Base-by-base conservation (phyloP, 2,329 filamentous ascomycete genomes). In the Botrytis porri region DNA sequence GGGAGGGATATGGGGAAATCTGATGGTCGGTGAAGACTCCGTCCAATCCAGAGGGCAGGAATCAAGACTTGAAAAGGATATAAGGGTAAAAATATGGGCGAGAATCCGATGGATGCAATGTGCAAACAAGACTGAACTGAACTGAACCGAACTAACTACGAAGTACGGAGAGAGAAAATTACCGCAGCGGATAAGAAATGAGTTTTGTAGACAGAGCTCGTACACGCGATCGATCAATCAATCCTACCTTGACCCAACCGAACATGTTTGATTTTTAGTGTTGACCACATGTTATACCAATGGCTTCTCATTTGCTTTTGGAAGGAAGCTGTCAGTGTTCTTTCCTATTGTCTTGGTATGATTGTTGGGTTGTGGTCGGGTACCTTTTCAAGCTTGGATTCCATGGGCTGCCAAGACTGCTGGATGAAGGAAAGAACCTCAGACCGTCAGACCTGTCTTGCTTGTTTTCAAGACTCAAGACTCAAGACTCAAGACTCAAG, bases 1-100 rank as follows among this genome's bases (percentile, higher is more conserved):
- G 63, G 65, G n/a, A 57, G 65, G 65, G n/a, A 67, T 22, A 67
- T 67, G 65, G 65, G 65, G 65, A 67, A 57, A 67, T 29, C 43
- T 54, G 48, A 67, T 67, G 48, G 25, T 67, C 65, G 65, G 48
- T 67, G 65, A 67, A 67, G 65, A n/a, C 9, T 57, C 48, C 48
- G 48, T 57, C 48, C 64, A 67, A 67, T 67, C 22, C 45, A 39
- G 10, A 29, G 64, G 35, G 22, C 39, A 54, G 64, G 20, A 54
- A 66, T 51, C 22, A 29, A 39, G 29, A 35, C 6, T 14, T 54
- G 51, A 57, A 48, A 66, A 14, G n/a, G 16, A 25, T 22, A 39
- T 29, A 54, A 37, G 35, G 45, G 64, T n/a, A n/a, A 54, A 29
- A 67, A 39, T n/a, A 18, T 20, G 45, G 22, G 32, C n/a, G 29